Evolutionary conservation across 1,284 basidiomycete species (phyloP).

Genomic region (Macrocystidia cucumis): DNA sequence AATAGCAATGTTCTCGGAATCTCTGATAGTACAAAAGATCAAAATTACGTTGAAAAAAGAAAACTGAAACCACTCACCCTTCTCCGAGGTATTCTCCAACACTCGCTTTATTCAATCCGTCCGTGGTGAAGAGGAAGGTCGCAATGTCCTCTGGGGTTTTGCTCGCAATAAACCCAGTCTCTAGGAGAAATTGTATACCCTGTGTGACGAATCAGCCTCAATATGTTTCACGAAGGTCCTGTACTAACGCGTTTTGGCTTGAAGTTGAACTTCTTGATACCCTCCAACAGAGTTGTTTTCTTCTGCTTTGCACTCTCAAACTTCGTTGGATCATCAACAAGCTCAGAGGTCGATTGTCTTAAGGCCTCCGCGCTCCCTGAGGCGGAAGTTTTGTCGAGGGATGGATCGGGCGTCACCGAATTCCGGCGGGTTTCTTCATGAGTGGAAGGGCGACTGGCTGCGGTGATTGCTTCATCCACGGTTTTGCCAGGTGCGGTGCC

Average conservation of each 20-base stretch:
- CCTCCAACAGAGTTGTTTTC: constrained; percentile 93
- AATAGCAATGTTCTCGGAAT: constrained; percentile 79
- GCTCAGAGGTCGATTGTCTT: constrained; percentile 68
- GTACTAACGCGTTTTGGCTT: constrained; percentile 83
- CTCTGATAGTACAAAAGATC: constrained; percentile 36
- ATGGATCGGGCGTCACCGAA: constrained; percentile 44
- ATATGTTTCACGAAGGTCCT: constrained; percentile 4
- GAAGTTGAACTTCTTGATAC: constrained; percentile 97
- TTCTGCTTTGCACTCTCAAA: constrained; percentile 97
- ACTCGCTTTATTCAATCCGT: constrained; percentile 92
- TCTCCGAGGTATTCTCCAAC: constrained; percentile 98
- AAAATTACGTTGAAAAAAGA: background rate
- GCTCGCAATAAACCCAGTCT: constrained; percentile 84
- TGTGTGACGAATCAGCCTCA: constrained; percentile 20
- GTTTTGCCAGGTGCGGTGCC: constrained; percentile 56
- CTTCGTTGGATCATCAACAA: constrained; percentile 81
- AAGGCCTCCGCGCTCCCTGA: constrained; percentile 42
- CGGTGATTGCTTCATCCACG: constrained; percentile 34
- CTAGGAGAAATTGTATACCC: constrained; percentile 87
- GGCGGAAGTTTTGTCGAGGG: constrained; percentile 40
- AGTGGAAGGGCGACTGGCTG: constrained; percentile 33
- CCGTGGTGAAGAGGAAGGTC: constrained; percentile 80
- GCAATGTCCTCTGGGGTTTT: constrained; percentile 80
- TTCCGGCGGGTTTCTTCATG: constrained; percentile 47
- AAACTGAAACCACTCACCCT: constrained; percentile 63